Conservation (phyloP, 2,329 filamentous ascomycete species). For the Apiospora rasikravindrae region DNA sequence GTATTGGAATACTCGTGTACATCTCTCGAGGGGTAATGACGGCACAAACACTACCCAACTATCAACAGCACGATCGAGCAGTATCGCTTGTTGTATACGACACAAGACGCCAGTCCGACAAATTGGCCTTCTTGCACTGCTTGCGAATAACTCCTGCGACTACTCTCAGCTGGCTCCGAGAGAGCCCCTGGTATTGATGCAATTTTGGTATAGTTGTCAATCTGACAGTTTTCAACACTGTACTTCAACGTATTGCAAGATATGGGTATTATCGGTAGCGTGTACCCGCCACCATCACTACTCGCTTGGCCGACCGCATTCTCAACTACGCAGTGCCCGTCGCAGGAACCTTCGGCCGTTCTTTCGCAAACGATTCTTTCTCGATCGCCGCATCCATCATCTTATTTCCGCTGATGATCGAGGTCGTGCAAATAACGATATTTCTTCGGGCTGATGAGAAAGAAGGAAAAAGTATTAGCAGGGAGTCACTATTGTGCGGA, state of each 20-base stretch:
- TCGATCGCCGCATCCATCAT: constrained; percentile 89
- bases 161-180: not conserved
- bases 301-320: not conserved
- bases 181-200: not conserved
- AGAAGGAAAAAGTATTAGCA: not conserved
- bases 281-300: not conserved
- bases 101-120: not conserved
- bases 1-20: not conserved
- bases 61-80: not conserved
- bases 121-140: not conserved
- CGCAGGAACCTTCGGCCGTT: constrained; percentile 33
- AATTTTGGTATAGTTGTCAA: not conserved
- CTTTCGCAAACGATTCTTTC: constrained; percentile 64
- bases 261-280: constrained; percentile 2
- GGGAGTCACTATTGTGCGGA: no score
- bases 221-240: not conserved
- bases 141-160: not conserved
- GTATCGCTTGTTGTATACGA: not conserved
- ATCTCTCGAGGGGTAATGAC: not conserved
- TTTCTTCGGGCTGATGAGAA: constrained; percentile 69
- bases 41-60: not conserved
- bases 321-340: not conserved
- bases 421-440: constrained; percentile 91
- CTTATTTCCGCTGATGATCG: constrained; percentile 84
- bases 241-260: not conserved